Conservation (phyloP, 83 land plant species). For the Picea mariana region DNA sequence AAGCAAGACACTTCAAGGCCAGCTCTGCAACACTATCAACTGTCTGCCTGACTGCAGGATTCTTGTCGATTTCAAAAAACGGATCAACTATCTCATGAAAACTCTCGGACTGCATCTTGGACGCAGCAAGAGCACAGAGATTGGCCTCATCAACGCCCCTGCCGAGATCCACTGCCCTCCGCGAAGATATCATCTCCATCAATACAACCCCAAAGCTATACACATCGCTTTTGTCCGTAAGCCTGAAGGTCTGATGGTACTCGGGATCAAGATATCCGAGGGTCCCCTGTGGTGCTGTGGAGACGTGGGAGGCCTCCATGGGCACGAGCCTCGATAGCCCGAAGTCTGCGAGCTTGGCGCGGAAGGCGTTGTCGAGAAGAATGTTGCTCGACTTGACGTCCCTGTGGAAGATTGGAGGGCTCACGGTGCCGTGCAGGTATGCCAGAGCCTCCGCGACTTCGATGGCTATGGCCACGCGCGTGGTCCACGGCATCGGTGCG, state of each 20-base stretch:
- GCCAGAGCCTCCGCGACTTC: conserved; percentile 4
- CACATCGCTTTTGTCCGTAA: conserved; percentile 24
- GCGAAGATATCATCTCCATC: neutral
- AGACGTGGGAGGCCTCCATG: conserved; percentile 14
- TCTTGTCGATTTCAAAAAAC: neutral
- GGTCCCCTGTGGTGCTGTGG: conserved; percentile 19
- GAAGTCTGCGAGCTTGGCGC: conserved; percentile 34
- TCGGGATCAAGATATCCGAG: conserved; percentile 27
- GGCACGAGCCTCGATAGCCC: conserved; percentile 22
- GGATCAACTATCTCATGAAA: neutral
- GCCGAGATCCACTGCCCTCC: too few species aligned
- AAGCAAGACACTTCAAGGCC: neutral
- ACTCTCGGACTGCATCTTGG: neutral
- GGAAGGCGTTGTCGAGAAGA: conserved; percentile 23
- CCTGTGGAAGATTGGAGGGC: conserved; percentile 30
- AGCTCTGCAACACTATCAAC: neutral
- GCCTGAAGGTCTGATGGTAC: conserved; percentile 20
- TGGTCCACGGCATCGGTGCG: neutral
- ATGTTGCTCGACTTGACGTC: conserved; percentile 36
- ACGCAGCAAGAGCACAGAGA: neutral
- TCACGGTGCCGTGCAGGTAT: conserved; percentile 24
- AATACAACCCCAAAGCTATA: conserved; percentile 2
- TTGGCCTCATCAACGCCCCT: too few species aligned
- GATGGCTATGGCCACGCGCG: neutral
- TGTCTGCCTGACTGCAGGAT: neutral